Conservation (phyloP, 352 stramenopile genomes). For the Globisporangium splendens region DNA sequence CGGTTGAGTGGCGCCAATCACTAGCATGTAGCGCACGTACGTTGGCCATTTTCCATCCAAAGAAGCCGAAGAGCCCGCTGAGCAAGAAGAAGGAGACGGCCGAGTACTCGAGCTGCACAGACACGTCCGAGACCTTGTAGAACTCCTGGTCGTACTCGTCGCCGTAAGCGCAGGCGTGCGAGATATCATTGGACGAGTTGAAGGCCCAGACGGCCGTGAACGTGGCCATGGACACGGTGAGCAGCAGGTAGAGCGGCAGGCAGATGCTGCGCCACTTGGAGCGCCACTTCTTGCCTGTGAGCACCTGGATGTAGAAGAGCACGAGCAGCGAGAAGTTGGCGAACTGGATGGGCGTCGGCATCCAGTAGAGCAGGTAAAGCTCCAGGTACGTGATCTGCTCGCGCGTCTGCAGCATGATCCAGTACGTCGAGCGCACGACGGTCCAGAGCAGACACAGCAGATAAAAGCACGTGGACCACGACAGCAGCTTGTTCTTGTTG, state of each 20-base stretch:
- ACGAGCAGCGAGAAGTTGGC: slow-evolving; percentile 87
- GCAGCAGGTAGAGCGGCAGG: slow-evolving; percentile 75
- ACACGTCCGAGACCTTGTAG: slow-evolving; percentile 70
- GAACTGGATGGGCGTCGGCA: slow-evolving; percentile 84
- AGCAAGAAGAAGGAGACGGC: slow-evolving; percentile 77
- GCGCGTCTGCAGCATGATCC: slow-evolving; percentile 78
- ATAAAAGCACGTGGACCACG: slow-evolving; percentile 83
- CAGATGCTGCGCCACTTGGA: slow-evolving; percentile 75
- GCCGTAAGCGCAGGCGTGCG: slow-evolving; percentile 51
- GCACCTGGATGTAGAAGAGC: slow-evolving; percentile 87
- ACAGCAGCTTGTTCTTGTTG: slow-evolving; percentile 83
- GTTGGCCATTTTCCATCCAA: slow-evolving; percentile 85
- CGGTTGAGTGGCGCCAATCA: not conserved
- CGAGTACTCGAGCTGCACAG: slow-evolving; percentile 82
- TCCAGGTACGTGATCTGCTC: slow-evolving; percentile 74
- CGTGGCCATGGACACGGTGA: slow-evolving; percentile 79
- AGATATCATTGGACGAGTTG: slow-evolving; percentile 83
- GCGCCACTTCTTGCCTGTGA: slow-evolving; percentile 74
- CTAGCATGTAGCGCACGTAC: slow-evolving; percentile 22
- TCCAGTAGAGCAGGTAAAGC: slow-evolving; percentile 86
- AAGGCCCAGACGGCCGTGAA: slow-evolving; percentile 86
- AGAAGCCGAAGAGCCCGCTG: slow-evolving; percentile 77
- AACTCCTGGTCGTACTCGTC: slow-evolving; percentile 86
- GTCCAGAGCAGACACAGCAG: slow-evolving; percentile 80
- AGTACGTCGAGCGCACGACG: slow-evolving; percentile 75